Percentiles rank a stretch among this genome's conserved stretches.
Conservation (phyloP, 2,329 filamentous ascomycete genomes). For the Monosporascus ibericus region DNA sequence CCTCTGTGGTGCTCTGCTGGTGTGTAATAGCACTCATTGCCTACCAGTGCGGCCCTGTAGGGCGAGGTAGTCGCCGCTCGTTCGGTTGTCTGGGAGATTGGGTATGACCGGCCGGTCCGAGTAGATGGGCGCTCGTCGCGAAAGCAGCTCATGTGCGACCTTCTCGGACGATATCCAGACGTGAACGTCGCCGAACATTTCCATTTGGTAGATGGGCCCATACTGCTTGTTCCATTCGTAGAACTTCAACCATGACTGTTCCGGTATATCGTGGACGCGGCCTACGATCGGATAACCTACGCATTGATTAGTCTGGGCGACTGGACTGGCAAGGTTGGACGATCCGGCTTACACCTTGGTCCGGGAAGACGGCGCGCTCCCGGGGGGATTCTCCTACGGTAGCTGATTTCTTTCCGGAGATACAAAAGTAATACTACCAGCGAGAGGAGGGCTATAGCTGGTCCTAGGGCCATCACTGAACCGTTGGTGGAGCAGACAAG, state of each 20-base stretch:
- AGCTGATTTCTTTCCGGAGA: slow-evolving; percentile 6
- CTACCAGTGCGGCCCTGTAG: slow-evolving; percentile 36
- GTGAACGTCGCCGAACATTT: slow-evolving; percentile 39
- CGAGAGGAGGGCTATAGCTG: slow-evolving; percentile 4
- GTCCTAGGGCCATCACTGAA: neutral
- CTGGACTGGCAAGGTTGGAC: too few species aligned
- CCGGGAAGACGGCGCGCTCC: slow-evolving; percentile 21
- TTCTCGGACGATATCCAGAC: slow-evolving; percentile 42
- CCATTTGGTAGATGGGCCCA: slow-evolving; percentile 40
- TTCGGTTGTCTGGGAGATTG: slow-evolving; percentile 41
- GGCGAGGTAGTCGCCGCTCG: slow-evolving; percentile 40
- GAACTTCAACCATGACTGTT: slow-evolving; percentile 40
- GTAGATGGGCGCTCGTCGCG: slow-evolving; percentile 35
- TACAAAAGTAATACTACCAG: slow-evolving; percentile 12
- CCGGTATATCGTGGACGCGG: slow-evolving; percentile 38
- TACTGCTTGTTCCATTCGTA: slow-evolving; percentile 41
- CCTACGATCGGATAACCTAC: slow-evolving; percentile 37
- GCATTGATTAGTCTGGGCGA: slow-evolving; percentile 7
- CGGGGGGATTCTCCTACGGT: slow-evolving; percentile 16
- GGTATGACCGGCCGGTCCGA: slow-evolving; percentile 42
- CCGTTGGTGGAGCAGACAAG: neutral
- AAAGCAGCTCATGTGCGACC: slow-evolving; percentile 39
- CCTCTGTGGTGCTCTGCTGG: neutral
- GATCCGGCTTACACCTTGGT: slow-evolving; percentile 18
- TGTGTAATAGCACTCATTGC: neutral